A percentile compares a stretch with the other conserved stretches of the same genome.
Conservation (phyloP, 371 early-diverging fungal genomes). For the Choanephora cucurbitarum region DNA sequence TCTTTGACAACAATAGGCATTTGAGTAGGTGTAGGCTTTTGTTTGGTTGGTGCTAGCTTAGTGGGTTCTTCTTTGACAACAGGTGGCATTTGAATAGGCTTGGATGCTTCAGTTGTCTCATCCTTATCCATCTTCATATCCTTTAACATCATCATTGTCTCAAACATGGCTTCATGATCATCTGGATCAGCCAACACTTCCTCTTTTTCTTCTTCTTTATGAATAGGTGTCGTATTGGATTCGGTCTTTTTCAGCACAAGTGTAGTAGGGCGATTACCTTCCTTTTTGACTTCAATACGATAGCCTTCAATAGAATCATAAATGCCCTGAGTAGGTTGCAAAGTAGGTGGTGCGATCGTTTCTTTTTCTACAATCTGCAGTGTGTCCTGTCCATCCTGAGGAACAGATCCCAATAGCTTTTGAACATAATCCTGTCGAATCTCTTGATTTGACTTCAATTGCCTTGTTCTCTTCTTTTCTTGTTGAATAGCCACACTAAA, state of each 20-base stretch:
- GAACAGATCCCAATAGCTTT: slow-evolving; percentile 31
- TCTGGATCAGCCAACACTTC: slow-evolving; percentile 12
- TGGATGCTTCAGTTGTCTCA: slow-evolving; percentile 3
- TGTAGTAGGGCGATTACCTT: slow-evolving; percentile 33
- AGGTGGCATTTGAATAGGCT: no score
- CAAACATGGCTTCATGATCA: slow-evolving; percentile 41
- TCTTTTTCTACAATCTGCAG: slow-evolving; percentile 39
- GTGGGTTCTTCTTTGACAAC: slow-evolving; percentile 3
- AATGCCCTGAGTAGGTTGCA: slow-evolving; percentile 10
- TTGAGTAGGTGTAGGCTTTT: neutral
- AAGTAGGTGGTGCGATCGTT: neutral
- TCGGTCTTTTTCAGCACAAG: slow-evolving; percentile 29
- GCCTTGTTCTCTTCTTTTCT: slow-evolving; percentile 17
- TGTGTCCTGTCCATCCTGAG: slow-evolving; percentile 13
- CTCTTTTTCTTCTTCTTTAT: slow-evolving; percentile 8
- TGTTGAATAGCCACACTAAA: slow-evolving; percentile 34
- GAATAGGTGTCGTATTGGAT: neutral
- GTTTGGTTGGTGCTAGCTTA: neutral
- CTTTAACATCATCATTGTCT: slow-evolving; percentile 56
- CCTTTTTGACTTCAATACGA: slow-evolving; percentile 28
- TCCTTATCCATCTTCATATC: slow-evolving; percentile 39
- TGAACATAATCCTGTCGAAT: slow-evolving; percentile 43
- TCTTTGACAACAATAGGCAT: neutral
- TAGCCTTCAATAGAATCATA: slow-evolving; percentile 53
- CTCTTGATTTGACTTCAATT: slow-evolving; percentile 16